Base-by-base conservation (phyloP, 768 basidiomycete genomes). In the Suillus plorans region DNA sequence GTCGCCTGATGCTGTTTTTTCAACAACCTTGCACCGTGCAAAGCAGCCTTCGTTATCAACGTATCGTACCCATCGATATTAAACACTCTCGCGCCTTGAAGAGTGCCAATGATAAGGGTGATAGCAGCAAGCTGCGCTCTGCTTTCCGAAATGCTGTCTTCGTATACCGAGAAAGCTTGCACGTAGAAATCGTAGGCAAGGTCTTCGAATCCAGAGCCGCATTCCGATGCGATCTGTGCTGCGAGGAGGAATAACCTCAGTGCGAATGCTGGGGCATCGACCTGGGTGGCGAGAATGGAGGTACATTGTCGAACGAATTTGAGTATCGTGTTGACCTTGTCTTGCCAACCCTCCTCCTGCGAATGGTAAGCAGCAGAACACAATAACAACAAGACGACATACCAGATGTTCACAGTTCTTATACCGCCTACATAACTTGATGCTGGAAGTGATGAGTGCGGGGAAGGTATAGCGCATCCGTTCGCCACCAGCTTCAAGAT, bases 1-100 rank as follows among this genome's bases (percentile, higher is more conserved):
- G 89, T 93, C 14, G 96, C 91, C 77, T 99, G 97, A 76, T 98
- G 97, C 14, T 94, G 94, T 84, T 99, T 99, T 85, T 99, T 99
- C 77, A 99, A 77, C 68, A 99, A 78, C 78, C 97, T 97, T 37
- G 95, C 92, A 5, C 94, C 95, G 75, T 99, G 97, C 68, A 99
- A 79, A 7, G 97, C 97, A n/a, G 97, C 97, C 78, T 99, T 99
- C 34, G 97, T 99, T 71, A 98, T 95, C 67, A 99, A 79, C 3
- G 97, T 99, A 72, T 99, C 97, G 73, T 97, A 98, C 75, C 97
- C 97, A 71, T 99, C 97, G 57, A 85, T 85, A 42, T 90, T 90
- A 72, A 99, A 99, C n/a, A 96, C 95, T 67, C 89, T 82, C 39
- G 94, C 91, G 12, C 90, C 88, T 63, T 94, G 93, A 47, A 99